phyloP scores from a whole-genome alignment of 1,139 yeast species.

The Scheffersomyces segobiensis region DNA sequence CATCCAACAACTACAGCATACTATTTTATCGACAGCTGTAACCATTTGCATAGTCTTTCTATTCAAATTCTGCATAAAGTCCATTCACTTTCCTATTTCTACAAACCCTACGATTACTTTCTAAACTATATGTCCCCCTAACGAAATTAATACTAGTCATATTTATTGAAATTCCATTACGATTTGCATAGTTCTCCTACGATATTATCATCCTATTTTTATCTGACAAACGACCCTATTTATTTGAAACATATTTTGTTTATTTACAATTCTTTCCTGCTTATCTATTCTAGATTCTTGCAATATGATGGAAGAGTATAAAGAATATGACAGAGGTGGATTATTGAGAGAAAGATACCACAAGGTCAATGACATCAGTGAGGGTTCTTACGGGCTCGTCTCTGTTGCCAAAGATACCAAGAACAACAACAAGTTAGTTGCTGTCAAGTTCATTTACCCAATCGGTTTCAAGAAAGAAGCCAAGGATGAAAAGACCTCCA shows the following conservation, averaged over 20 bases:
- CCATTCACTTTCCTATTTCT: background rate
- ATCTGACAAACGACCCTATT: background rate
- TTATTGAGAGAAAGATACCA: conserved; percentile 64
- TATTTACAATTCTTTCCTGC: background rate
- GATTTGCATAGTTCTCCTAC: background rate
- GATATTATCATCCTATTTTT: background rate
- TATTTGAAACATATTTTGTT: background rate
- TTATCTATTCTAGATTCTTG: background rate
- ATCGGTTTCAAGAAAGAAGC: conserved; percentile 36
- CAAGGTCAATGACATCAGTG: conserved; percentile 77
- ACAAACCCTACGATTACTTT: background rate
- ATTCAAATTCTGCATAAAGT: background rate
- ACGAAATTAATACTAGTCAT: background rate
- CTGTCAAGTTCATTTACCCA: conserved; percentile 77
- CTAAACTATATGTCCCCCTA: background rate
- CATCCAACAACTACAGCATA: background rate
- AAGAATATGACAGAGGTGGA: conserved; percentile 60
- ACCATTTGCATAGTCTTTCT: background rate
- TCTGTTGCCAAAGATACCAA: conserved; percentile 76
- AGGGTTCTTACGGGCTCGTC: conserved; percentile 92
- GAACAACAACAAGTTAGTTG: conserved; percentile 58
- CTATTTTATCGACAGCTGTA: background rate
- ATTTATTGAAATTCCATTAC: background rate
- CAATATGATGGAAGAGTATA: conserved; percentile 44
- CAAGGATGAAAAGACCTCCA: conserved; percentile 13